These are phyloP conservation scores for Drechslera avenae DNA, from an alignment of 2,329 filamentous ascomycete species.

Conservation along the genomic window DNA sequence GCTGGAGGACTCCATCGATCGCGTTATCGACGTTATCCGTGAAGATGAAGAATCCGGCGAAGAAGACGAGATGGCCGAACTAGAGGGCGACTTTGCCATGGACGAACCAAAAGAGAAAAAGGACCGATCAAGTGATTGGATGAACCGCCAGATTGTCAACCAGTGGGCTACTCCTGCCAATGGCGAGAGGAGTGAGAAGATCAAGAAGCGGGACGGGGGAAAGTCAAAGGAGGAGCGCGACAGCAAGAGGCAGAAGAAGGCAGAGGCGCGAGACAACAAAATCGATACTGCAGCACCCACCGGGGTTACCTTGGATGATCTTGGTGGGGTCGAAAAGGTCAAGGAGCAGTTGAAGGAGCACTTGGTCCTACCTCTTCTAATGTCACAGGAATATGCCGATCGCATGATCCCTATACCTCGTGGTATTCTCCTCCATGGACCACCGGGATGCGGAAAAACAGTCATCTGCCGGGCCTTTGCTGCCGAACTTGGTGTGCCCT, in stretches of 20 bases:
- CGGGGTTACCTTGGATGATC: slow-evolving; percentile 70
- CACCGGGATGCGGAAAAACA: slow-evolving; percentile 85
- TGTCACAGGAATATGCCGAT: slow-evolving; percentile 67
- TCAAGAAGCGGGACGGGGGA: slow-evolving; percentile 51
- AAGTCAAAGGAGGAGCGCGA: slow-evolving; percentile 69
- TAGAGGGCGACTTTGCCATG: slow-evolving; percentile 50
- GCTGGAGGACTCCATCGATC: slow-evolving; percentile 83
- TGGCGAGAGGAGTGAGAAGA: slow-evolving; percentile 39
- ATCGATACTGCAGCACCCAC: slow-evolving; percentile 68
- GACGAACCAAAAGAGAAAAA: slow-evolving; percentile 29
- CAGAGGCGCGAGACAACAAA: slow-evolving; percentile 47
- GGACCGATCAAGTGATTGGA: slow-evolving; percentile 56
- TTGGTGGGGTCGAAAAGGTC: slow-evolving; percentile 77
- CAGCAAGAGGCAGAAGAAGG: slow-evolving; percentile 65
- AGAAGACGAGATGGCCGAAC: slow-evolving; percentile 57
- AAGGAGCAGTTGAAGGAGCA: slow-evolving; percentile 71
- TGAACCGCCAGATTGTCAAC: slow-evolving; percentile 69
- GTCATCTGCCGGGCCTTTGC: slow-evolving; percentile 82
- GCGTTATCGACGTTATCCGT: slow-evolving; percentile 75
- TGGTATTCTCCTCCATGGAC: slow-evolving; percentile 79
- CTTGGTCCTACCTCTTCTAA: slow-evolving; percentile 73
- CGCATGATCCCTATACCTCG: slow-evolving; percentile 72
- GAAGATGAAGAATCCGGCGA: slow-evolving; percentile 60
- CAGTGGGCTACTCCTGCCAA: slow-evolving; percentile 56
- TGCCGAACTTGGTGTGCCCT: slow-evolving; percentile 74